These are phyloP conservation scores for Cucurbitaria berberidis DNA, from an alignment of 2,329 filamentous ascomycete genomes.

Conservation along the genomic window DNA sequence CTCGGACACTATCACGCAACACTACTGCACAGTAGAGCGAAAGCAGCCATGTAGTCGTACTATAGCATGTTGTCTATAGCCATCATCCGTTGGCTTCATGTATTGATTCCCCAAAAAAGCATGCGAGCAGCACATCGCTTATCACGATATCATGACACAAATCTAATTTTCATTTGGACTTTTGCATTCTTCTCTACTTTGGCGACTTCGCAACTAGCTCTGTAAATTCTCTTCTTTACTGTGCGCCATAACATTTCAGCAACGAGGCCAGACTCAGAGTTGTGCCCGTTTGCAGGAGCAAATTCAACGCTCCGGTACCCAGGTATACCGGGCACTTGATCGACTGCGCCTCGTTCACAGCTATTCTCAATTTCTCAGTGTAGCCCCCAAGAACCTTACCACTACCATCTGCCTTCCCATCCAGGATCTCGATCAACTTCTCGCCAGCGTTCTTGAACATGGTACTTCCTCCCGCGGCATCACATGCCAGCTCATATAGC, in stretches of 20 bases:
- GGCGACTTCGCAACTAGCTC: background rate
- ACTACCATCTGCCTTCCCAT: conserved; percentile 31
- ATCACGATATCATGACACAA: no score
- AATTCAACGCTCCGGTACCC: conserved; percentile 40
- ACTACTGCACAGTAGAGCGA: background rate
- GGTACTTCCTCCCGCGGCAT: conserved; percentile 47
- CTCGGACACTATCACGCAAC: background rate
- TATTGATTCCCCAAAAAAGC: background rate
- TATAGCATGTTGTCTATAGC: background rate
- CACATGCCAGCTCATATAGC: conserved; percentile 45
- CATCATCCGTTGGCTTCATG: background rate
- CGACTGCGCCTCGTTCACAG: conserved; percentile 41
- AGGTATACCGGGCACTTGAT: conserved; percentile 45
- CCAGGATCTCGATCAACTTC: conserved; percentile 42
- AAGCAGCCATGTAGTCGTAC: background rate
- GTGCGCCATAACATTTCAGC: conserved; percentile 29
- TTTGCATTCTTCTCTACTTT: no score
- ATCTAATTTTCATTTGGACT: no score
- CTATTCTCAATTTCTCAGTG: conserved; percentile 34
- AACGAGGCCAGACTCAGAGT: conserved; percentile 26
- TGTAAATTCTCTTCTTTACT: background rate
- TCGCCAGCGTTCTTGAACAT: conserved; percentile 43
- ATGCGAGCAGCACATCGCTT: background rate
- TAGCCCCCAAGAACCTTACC: conserved; percentile 26
- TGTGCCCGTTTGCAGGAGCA: conserved; percentile 37